Evolutionary conservation across 345 rosid species (phyloP).

Genomic region (Bruguiera parviflora): DNA sequence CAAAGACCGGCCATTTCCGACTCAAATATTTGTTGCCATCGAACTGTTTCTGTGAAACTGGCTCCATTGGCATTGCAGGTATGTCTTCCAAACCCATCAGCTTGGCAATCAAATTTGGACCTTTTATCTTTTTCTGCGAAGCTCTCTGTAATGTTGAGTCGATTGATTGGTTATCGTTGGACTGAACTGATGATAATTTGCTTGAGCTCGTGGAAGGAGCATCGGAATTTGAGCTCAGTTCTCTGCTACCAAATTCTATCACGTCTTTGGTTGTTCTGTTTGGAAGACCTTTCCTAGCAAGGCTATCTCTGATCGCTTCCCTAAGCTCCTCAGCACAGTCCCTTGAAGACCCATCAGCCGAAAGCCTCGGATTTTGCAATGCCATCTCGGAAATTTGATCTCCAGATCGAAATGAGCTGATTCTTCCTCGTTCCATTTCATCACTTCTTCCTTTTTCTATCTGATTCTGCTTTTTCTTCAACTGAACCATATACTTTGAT

Average conservation of each 20-base stretch:
- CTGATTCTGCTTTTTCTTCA: constrained; percentile 46
- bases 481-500: constrained; percentile 41
- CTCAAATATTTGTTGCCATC: constrained; percentile 22
- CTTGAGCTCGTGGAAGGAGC: constrained; percentile 68
- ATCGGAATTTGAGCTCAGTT: constrained; percentile 39
- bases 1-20: constrained; percentile 24
- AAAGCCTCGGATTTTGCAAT: constrained; percentile 31
- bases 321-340: constrained; percentile 64
- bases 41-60: constrained; percentile 22
- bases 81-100: constrained; percentile 86
- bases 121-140: constrained; percentile 31
- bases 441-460: constrained; percentile 26
- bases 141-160: constrained; percentile 36
- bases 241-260: constrained; percentile 25
- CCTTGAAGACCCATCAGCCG: constrained; percentile 44
- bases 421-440: constrained; percentile 35
- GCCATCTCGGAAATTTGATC: constrained; percentile 27
- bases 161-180: constrained; percentile 30
- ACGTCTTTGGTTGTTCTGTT: constrained; percentile 22
- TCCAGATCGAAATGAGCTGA: constrained; percentile 31
- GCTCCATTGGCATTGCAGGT: constrained; percentile 36
- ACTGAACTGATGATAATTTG: constrained; percentile 42
- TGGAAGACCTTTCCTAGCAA: constrained; percentile 55
- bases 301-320: constrained; percentile 50
- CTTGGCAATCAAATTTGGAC: constrained; percentile 72